Percentiles rank a stretch among this genome's conserved stretches.
Evolutionary conservation across 2,329 filamentous ascomycete species (phyloP).

Genomic region (Endothia cerciana): DNA sequence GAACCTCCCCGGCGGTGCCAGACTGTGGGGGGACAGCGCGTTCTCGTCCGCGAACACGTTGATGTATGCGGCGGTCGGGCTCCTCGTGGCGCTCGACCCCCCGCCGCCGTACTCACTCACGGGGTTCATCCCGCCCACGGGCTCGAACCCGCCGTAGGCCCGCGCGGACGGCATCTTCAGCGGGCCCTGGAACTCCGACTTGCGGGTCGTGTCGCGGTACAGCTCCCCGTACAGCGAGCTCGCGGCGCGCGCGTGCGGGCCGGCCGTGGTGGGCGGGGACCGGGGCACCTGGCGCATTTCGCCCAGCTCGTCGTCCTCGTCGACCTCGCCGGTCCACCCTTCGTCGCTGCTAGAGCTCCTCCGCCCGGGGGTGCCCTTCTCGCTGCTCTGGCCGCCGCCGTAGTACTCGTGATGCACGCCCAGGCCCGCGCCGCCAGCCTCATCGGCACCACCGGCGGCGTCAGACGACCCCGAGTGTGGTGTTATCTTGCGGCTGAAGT

Average conservation of each 20-base stretch:
- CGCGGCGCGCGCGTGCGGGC: conserved; percentile 26
- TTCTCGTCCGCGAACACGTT: conserved; percentile 56
- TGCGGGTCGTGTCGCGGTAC: conserved; percentile 22
- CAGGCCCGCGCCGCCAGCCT: conserved; percentile 16
- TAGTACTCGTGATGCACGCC: conserved; percentile 17
- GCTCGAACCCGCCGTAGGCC: conserved; percentile 29
- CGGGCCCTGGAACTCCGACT: conserved; percentile 23
- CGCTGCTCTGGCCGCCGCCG: conserved; percentile 13
- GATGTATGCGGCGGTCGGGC: conserved; percentile 53
- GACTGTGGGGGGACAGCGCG: conserved; percentile 39
- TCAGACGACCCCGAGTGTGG: conserved; percentile 27
- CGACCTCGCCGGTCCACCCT: conserved; percentile 21
- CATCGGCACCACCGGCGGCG: conserved; percentile 1
- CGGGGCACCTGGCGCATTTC: conserved; percentile 20
- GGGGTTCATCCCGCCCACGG: conserved; percentile 15
- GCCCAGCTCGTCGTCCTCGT: conserved; percentile 28
- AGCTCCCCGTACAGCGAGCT: conserved; percentile 29
- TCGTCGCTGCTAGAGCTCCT: not conserved
- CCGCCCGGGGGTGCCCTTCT: conserved; percentile 15
- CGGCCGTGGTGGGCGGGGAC: conserved; percentile 30
- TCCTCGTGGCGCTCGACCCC: conserved; percentile 31
- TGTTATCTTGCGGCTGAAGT: conserved; percentile 53
- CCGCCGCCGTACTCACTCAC: conserved; percentile 35
- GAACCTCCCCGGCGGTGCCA: conserved; percentile 8
- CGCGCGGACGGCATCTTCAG: conserved; percentile 28